Base-by-base conservation (phyloP, 768 basidiomycete species). In the Mycena vulgaris region DNA sequence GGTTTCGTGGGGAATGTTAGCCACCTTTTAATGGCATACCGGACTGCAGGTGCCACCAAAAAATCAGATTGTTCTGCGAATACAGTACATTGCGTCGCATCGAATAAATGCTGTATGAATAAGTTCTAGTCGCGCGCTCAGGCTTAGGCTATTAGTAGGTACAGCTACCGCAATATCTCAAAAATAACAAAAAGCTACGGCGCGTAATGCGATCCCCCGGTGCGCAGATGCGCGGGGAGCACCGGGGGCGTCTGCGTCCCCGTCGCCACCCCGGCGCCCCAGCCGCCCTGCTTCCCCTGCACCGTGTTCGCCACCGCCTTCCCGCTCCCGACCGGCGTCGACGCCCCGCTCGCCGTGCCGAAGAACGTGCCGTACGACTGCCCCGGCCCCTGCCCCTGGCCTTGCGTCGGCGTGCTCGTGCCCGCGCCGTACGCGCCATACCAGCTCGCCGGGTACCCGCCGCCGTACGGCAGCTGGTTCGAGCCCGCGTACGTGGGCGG, bases 281-380 rank as follows among this genome's bases (percentile, higher is more conserved):
- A 14, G 28, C 53, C 47, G 45, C 60, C 66, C 28, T 28, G 63
- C 47, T 77, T 65, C 40, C 69, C 69, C 53, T 83, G 52, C 27
- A 89, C 86, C 0, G 88, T 89, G 53, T 89, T 89, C 21, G 88
- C 88, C 23, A 89, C 88, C 3, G 86, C 88, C 14, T 86, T 85
- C 69, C 69, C 75, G 42, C 71, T 71, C 30, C 69, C 60, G 39
- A 78, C 78, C 21, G 78, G 72, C 30, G 78, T 39, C 33, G 83
- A 80, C 63, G 78, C 66, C 35, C 61, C 40, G 35, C 64, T 66
- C 47, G 71, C 56, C 23, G 72, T 65, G 47, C 76, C 80, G 68
- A 85, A 87, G 69, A 85, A 87, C 31, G 82, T 76, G 0, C 84
- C 81, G 65, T 87, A 87, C 61, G 58, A 45, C 37, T 28, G 39